Evolutionary conservation across 306 rosid species (phyloP), one percentile per base, ranked within the genome.

Genomic region (Inga leiocalycina): DNA sequence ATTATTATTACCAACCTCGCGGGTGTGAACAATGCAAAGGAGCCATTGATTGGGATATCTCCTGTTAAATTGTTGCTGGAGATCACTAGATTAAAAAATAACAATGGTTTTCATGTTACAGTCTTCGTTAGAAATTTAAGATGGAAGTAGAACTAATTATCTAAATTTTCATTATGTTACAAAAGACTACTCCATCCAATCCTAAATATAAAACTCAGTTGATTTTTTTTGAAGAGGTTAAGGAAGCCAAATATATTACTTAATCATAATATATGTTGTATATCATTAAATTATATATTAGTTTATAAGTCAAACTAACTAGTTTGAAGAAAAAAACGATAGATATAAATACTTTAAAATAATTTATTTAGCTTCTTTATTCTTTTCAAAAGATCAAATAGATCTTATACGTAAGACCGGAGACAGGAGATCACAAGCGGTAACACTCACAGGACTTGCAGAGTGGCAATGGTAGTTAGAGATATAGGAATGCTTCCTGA

Each of bases 11-110:
- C 76, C 59, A 72, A 72, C 76, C 76, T 72, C 39, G 0, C 13
- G n/a, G 57, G 76, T 24, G 76, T 22, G 30, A 72, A 72, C 6
- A 13, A 45, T 24, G 76, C 2, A 72, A 72, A 45, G 16, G 76
- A 72, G 9, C 59, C 76, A 24, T 45, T 24, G 39, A 8, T 9
- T 45, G 76, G 76, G 37, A 46, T 45, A 44, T 22, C n/a, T 44
- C 76, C 76, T 14, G 57, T 72, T 15, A 72, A 24, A 9, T 27
- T 34, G 12, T 45, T 72, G 59, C 52, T 24, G 14, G 76, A 72
- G 76, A 24, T 72, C 76, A 72, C 75, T 71, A 71, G 39, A 71
- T 71, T 72, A 13, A 16, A n/a, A 15, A 46, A 13, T 72, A 17
- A 71, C 20, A 9, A 22, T 24, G 37, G n/a, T 14, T 44, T 71